Evolutionary conservation across 345 rosid genomes (phyloP), one percentile per base, ranked within the genome.

Genomic region (Jatropha curcas): DNA sequence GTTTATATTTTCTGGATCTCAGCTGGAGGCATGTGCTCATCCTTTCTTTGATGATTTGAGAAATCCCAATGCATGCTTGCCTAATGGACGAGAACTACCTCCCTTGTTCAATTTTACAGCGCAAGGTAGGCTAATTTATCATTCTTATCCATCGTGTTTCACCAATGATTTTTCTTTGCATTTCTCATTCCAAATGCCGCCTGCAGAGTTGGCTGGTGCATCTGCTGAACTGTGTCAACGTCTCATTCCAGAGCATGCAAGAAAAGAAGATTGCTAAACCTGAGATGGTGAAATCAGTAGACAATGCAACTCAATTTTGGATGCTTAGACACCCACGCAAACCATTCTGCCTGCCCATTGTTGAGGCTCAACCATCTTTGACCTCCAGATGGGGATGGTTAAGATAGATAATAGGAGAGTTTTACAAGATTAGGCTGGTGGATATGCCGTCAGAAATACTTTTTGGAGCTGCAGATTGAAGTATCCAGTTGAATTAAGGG

Each of bases 21-120:
- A 96, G 99, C 73, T 93, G 90, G 98, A 93, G 82, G 99, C 97
- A 59, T 96, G 99, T 79, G 93, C 97, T 17, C 99, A 96, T 70
- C 90, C 97, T 8, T 96, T 96, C 90, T 96, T 96, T 31, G 88
- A 96, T 81, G 92, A 88, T 75, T 70, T 96, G 81, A 80, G 99
- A 80, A 83, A 90, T 25, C 97, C 98, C 16, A 84, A 80, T 79
- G 76, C 88, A 33, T 77, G 89, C 77, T 86, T 96, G 84, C 98
- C 98, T 60, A 91, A 88, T 37, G 99, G 97, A 24, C 89, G 89
- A 72, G 75, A 92, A n/a, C 74, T 96, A 55, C 99, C 99, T 39
- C 89, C 92, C 45, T 72, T 96, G 71, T 93, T 96, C 81, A 82
- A 96, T 83, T 93, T 96, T 86, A 91, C 97, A 12, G 82, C 92